Conservation (phyloP, 2,329 filamentous ascomycete genomes). For the Venturia oleaginea region DNA sequence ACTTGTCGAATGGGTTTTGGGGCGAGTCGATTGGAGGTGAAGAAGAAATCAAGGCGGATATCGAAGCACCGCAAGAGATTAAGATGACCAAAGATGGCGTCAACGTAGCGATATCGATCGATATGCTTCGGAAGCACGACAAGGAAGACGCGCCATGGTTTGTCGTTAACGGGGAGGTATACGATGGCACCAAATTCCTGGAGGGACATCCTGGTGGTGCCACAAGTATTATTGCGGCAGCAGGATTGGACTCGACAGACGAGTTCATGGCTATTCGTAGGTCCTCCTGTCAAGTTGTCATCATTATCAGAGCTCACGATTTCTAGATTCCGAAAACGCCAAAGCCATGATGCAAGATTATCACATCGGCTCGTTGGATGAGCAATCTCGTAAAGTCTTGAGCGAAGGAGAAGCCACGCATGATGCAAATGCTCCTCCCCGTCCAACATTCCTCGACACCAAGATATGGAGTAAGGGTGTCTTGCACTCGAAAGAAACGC, state of each 20-base stretch:
- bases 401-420: conserved; percentile 35
- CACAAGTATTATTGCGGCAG: conserved; percentile 71
- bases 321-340: conserved; percentile 75
- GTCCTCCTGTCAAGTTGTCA: conserved; percentile 27
- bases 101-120: conserved; percentile 53
- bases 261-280: conserved; percentile 88
- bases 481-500: conserved; percentile 55
- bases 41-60: conserved; percentile 23
- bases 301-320: conserved; percentile 20
- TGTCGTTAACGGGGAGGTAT: conserved; percentile 78
- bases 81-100: conserved; percentile 66
- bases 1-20: conserved; percentile 76
- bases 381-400: conserved; percentile 47
- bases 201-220: conserved; percentile 79
- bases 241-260: conserved; percentile 73
- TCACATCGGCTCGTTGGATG: conserved; percentile 70
- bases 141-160: conserved; percentile 69
- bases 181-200: conserved; percentile 73
- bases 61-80: conserved; percentile 51
- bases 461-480: conserved; percentile 65
- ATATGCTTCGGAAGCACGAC: conserved; percentile 63
- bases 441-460: conserved; percentile 59
- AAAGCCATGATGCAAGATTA: conserved; percentile 83
- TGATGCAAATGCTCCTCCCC: conserved; percentile 34
- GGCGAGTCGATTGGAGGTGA: conserved; percentile 58